Percentiles rank a stretch among this genome's conserved stretches.
Conservation (phyloP, 495 filamentous ascomycete species). For the Aspergillus leporis region DNA sequence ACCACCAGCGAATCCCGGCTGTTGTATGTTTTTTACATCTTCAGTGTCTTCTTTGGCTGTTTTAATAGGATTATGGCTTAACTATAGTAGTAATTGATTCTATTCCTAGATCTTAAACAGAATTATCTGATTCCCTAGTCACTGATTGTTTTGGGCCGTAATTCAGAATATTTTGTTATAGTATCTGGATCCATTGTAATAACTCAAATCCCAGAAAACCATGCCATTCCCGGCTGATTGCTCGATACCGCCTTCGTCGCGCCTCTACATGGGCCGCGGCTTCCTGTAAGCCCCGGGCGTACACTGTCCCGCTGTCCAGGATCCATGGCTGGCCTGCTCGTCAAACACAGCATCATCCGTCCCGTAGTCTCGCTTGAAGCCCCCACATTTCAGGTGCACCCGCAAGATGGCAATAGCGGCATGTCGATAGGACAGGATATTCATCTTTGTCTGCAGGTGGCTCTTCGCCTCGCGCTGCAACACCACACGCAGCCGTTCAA, state of each 20-base stretch:
- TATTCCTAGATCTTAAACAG: too few relatives aligned
- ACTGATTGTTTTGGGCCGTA: too few relatives aligned
- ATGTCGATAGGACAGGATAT: background rate
- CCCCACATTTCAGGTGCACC: background rate
- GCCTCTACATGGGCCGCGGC: slow-evolving; percentile 2
- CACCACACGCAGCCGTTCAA: background rate
- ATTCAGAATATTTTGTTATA: too few relatives aligned
- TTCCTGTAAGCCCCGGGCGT: slow-evolving; percentile 2
- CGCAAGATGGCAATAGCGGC: slow-evolving; percentile 4
- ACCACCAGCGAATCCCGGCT: too few relatives aligned
- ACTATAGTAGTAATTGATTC: too few relatives aligned
- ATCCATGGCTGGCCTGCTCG: slow-evolving; percentile 4
- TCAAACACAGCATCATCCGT: background rate
- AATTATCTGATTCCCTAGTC: too few relatives aligned
- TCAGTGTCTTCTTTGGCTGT: too few relatives aligned
- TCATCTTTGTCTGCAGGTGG: slow-evolving; percentile 1
- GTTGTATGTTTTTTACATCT: too few relatives aligned
- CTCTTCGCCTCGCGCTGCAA: slow-evolving; percentile 4
- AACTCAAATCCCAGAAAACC: slow-evolving; percentile 7
- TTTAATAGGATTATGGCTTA: too few relatives aligned
- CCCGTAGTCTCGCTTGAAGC: slow-evolving; percentile 2
- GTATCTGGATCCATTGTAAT: too few relatives aligned
- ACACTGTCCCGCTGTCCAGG: slow-evolving; percentile 3
- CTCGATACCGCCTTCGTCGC: slow-evolving; percentile 1
- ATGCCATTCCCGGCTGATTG: slow-evolving; percentile 4